These are phyloP conservation scores for Pholiota adiposa DNA, from an alignment of 1,284 basidiomycete species.

Conservation along the genomic window DNA sequence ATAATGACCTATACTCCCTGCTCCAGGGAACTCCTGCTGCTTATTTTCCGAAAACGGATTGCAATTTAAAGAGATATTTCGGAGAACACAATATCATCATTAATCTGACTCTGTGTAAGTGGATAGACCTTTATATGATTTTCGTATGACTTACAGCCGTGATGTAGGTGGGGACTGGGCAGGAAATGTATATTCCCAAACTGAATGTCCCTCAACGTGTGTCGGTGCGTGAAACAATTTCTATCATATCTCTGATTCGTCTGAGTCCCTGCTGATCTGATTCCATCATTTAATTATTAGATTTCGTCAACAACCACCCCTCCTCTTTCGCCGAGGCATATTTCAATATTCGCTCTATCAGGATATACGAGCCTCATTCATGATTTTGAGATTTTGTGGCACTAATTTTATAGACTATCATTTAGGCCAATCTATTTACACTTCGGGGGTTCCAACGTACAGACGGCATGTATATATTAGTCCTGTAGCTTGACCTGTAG, in stretches of 20 bases:
- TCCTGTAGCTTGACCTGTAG: no score
- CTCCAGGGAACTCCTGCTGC: slow-evolving; percentile 60
- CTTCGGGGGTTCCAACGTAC: no score
- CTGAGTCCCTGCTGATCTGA: background rate
- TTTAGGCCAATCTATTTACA: background rate
- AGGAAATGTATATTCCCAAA: slow-evolving; percentile 46
- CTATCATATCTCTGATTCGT: slow-evolving; percentile 19
- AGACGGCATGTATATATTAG: no score
- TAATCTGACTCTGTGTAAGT: slow-evolving; percentile 40
- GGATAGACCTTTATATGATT: no score
- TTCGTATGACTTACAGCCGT: no score
- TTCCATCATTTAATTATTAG: slow-evolving; percentile 22
- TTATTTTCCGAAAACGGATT: slow-evolving; percentile 54
- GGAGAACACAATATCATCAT: slow-evolving; percentile 46
- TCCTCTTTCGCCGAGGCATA: slow-evolving; percentile 63
- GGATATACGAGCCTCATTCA: slow-evolving; percentile 16
- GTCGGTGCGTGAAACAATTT: slow-evolving; percentile 36
- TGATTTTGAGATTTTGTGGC: background rate
- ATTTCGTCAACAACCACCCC: slow-evolving; percentile 65
- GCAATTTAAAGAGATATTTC: slow-evolving; percentile 41
- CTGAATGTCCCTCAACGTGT: slow-evolving; percentile 57
- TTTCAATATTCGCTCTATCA: slow-evolving; percentile 53
- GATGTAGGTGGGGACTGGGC: slow-evolving; percentile 56
- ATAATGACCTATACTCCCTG: slow-evolving; percentile 1
- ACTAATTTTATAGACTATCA: background rate